Percentiles rank a stretch among this genome's conserved stretches.
Evolutionary conservation across 2,329 filamentous ascomycete species (phyloP).

Genomic region (Aspergillus aculeatinus): DNA sequence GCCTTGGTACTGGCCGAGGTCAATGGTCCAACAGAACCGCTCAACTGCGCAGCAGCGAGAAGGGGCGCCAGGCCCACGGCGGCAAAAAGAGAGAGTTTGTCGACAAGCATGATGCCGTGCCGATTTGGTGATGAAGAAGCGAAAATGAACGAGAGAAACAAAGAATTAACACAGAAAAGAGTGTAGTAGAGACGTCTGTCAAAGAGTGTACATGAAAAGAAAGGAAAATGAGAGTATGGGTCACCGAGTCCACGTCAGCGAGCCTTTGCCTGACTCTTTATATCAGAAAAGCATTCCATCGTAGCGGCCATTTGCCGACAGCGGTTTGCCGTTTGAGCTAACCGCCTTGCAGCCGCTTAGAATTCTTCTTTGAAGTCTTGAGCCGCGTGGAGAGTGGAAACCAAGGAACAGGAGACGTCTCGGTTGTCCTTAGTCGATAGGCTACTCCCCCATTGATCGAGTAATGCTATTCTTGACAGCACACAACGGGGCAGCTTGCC

Average conservation of each 20-base stretch:
- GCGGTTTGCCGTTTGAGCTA: background rate
- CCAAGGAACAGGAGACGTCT: background rate
- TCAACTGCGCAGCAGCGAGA: slow-evolving; percentile 38
- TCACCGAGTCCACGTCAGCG: background rate
- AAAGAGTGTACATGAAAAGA: slow-evolving; percentile 1
- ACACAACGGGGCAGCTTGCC: background rate
- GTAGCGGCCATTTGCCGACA: background rate
- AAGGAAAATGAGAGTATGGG: background rate
- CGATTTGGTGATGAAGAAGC: background rate
- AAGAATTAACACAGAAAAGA: background rate
- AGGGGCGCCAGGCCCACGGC: slow-evolving; percentile 26
- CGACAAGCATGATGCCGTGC: slow-evolving; percentile 11
- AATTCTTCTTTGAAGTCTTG: background rate
- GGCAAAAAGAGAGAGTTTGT: slow-evolving; percentile 11
- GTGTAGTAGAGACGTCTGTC: background rate
- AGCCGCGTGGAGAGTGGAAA: background rate
- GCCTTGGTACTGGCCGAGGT: slow-evolving; percentile 46
- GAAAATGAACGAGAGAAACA: background rate
- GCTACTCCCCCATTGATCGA: background rate
- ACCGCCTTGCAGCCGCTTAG: background rate
- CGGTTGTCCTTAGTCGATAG: background rate
- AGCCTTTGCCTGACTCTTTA: background rate
- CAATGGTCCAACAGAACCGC: slow-evolving; percentile 46
- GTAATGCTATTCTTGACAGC: background rate
- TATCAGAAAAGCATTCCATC: background rate